Conservation (phyloP, 345 rosid genomes). For the Aquilaria yunnanensis region DNA sequence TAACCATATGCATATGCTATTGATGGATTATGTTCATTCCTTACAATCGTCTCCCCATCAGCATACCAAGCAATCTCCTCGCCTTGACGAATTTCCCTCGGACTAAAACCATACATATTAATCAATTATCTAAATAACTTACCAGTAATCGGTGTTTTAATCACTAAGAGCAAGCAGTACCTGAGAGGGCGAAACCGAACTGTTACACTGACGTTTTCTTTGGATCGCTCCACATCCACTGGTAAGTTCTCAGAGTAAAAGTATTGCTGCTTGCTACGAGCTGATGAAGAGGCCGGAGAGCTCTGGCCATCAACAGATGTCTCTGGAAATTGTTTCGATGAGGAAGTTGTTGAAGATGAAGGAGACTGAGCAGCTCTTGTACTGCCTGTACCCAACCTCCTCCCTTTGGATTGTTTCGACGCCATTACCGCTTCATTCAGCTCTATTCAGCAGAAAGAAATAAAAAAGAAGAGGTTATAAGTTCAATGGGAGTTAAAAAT, state of each 20-base stretch:
- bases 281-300: slow-evolving; percentile 95
- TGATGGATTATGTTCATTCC: slow-evolving; percentile 79
- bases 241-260: slow-evolving; percentile 49
- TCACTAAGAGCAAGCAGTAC: slow-evolving; percentile 23
- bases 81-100: slow-evolving; percentile 93
- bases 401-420: slow-evolving; percentile 58
- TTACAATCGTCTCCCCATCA: slow-evolving; percentile 91
- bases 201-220: slow-evolving; percentile 89
- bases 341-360: slow-evolving; percentile 86
- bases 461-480: slow-evolving; percentile 9
- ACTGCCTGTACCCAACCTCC: slow-evolving; percentile 33
- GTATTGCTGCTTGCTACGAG: slow-evolving; percentile 74
- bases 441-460: slow-evolving; percentile 20
- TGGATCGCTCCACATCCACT: slow-evolving; percentile 44
- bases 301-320: slow-evolving; percentile 83
- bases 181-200: slow-evolving; percentile 97
- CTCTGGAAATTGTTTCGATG: slow-evolving; percentile 70
- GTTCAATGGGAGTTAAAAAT: slow-evolving; percentile 5
- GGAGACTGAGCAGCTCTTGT: slow-evolving; percentile 66
- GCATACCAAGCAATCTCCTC: slow-evolving; percentile 99
- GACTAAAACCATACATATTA: slow-evolving; percentile 38
- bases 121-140: slow-evolving; percentile 16
- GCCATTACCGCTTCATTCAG: slow-evolving; percentile 51
- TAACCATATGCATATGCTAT: slow-evolving; percentile 97
- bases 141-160: slow-evolving; percentile 6